Evolutionary conservation across 495 filamentous ascomycete genomes (phyloP).

Genomic region (Penicilliopsis zonata): DNA sequence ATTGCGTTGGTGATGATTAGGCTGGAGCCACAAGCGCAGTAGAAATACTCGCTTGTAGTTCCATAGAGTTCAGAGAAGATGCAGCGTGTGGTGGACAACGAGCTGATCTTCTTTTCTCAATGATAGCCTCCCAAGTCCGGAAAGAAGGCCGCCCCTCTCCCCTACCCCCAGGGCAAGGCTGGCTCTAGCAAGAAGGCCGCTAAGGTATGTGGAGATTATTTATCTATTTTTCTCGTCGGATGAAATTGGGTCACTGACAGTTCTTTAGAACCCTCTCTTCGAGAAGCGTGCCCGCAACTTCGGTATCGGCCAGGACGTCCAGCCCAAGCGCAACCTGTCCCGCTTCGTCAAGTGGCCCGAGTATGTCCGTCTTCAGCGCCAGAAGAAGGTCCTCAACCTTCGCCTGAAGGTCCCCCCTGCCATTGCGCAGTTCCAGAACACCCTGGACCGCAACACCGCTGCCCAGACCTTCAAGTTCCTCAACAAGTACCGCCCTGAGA

Average conservation of each 20-base stretch:
- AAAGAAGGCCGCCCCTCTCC: conserved; percentile 92
- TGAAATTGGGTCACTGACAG: conserved; percentile 10
- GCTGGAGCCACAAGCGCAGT: conserved; percentile 61
- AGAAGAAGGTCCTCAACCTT: conserved; percentile 98
- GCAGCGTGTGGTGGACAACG: conserved; percentile 63
- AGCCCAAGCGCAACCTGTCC: conserved; percentile 91
- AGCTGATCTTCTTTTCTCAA: conserved; percentile 99
- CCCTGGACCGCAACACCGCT: conserved; percentile 97
- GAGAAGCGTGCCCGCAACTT: conserved; percentile 97
- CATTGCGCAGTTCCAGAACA: conserved; percentile 94
- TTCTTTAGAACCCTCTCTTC: conserved; percentile 87
- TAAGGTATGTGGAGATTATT: conserved; percentile 57
- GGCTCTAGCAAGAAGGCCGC: conserved; percentile 80
- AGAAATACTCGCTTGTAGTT: conserved; percentile 46
- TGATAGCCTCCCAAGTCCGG: conserved; percentile 98
- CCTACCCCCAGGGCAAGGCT: conserved; percentile 90
- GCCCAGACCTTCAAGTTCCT: conserved; percentile 96
- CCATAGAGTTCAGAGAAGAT: conserved; percentile 91
- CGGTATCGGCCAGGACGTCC: conserved; percentile 98
- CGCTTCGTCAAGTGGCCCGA: conserved; percentile 99
- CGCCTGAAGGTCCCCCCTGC: conserved; percentile 97
- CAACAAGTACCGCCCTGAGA: conserved; percentile 99
- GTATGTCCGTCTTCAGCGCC: conserved; percentile 97
- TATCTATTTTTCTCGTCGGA: conserved; percentile 5
- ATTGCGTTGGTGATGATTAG: conserved; percentile 57